Conservation (phyloP, 805 yeast genomes). For the Kuraishia ogatae region DNA sequence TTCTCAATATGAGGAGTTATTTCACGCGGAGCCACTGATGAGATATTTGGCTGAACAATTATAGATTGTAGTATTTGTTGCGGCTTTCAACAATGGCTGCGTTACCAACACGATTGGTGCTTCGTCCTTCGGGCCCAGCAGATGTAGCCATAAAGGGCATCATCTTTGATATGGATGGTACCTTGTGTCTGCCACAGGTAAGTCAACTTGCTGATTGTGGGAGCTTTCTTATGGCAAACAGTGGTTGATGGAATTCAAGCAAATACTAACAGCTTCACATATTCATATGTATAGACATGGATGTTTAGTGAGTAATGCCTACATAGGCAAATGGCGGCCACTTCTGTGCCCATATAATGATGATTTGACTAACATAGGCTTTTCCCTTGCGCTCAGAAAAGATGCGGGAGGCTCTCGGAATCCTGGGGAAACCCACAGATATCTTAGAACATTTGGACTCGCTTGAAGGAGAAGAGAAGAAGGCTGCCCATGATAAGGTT, state of each 20-base stretch:
- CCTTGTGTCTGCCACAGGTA: slow-evolving; percentile 47
- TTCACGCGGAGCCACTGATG: neutral
- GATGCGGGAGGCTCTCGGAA: slow-evolving; percentile 53
- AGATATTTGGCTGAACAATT: no score
- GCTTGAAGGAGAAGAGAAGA: slow-evolving; percentile 28
- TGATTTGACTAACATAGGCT: neutral
- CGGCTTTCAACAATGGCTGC: neutral
- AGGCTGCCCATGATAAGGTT: slow-evolving; percentile 36
- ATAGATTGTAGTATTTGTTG: no score
- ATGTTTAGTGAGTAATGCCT: slow-evolving; percentile 19
- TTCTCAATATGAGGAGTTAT: no score
- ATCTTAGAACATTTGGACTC: slow-evolving; percentile 42
- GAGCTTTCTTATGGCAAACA: neutral
- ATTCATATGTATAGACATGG: slow-evolving; percentile 12
- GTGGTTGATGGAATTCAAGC: neutral
- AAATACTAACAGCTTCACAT: slow-evolving; percentile 3
- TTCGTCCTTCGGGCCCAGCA: slow-evolving; percentile 10
- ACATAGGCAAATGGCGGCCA: neutral
- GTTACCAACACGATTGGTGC: slow-evolving; percentile 8
- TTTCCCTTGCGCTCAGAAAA: slow-evolving; percentile 21
- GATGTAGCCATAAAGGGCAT: slow-evolving; percentile 34
- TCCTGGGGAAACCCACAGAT: slow-evolving; percentile 35
- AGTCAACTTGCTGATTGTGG: slow-evolving; percentile 3
- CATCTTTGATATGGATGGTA: slow-evolving; percentile 66
- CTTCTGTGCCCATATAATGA: no score